phyloP scores from a whole-genome alignment of 2,329 filamentous ascomycete genomes.

The Penicillium sp. region DNA sequence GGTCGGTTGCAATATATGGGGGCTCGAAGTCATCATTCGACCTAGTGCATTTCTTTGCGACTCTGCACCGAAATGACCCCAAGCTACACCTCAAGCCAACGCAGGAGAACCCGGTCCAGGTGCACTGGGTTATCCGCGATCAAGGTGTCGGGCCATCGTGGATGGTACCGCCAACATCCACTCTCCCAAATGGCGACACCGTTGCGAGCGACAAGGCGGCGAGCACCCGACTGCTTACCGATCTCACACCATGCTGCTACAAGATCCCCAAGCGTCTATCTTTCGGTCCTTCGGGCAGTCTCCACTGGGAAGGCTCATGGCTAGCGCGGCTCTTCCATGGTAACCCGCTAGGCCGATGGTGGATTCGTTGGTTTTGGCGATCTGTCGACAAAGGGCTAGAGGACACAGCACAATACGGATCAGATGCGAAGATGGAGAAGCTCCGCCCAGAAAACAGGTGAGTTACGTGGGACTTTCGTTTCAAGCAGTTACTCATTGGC shows the following conservation, averaged over 20 bases:
- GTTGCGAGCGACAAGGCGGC: constrained; percentile 25
- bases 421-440: constrained; percentile 19
- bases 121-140: constrained; percentile 27
- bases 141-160: constrained; percentile 21
- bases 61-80: constrained; percentile 18
- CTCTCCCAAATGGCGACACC: constrained; percentile 15
- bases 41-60: constrained; percentile 27
- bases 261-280: constrained; percentile 18
- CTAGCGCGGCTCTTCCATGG: constrained; percentile 19
- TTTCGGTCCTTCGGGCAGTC: neutral
- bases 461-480: neutral
- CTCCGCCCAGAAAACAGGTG: constrained; percentile 23
- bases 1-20: constrained; percentile 24
- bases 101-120: constrained; percentile 14
- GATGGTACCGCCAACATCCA: constrained; percentile 24
- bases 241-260: constrained; percentile 20
- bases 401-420: constrained; percentile 15
- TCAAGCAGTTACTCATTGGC: neutral
- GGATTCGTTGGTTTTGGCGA: constrained; percentile 20
- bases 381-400: constrained; percentile 16
- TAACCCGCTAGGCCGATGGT: constrained; percentile 22
- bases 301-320: constrained; percentile 24
- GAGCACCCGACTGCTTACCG: constrained; percentile 21
- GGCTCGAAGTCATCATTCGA: constrained; percentile 30
- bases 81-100: constrained; percentile 10